Evolutionary conservation across 2,329 filamentous ascomycete species (phyloP), one percentile per base, ranked within the genome.

Genomic region (Botrytis galanthina): DNA sequence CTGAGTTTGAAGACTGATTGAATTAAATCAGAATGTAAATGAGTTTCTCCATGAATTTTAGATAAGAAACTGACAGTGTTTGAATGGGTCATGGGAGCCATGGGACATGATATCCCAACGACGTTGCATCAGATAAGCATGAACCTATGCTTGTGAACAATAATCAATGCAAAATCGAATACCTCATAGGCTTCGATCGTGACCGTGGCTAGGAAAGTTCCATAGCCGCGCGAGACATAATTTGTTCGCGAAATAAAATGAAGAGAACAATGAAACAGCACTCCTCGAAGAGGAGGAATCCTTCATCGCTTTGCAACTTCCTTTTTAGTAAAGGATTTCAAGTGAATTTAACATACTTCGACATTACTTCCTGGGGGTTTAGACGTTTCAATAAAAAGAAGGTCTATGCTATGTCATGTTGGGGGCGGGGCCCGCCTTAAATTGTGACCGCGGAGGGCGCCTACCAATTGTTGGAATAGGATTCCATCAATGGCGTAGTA

Each of bases 11-110:
- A 8, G 16, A 51, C 35, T 26, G 10, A n/a, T 16, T 51, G 18
- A 8, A 35, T 1, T 1, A 0, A 20, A 0, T 29, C 4, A 26
- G 16, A 12, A 22, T 20, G 10, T 9, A 16, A 39, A 39, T 0
- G 1, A 9, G 7, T 20, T n/a, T 51, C 22, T 22, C 32, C 4
- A n/a, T 32, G 35, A 32, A 39, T 9, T 51, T 37, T 1, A 29
- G 14, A 37, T 20, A 26, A 39, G 16, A 37, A 37, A 8, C 5
- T 9, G 29, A 14, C 32, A 37, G 20, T 67, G 7, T 67, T 51
- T 12, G 10, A n/a, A 66, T 0, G 5, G 4, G 8, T 39, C 26
- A 16, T 16, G 35, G 26, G 37, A 29, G 14, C 10, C 16, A 18
- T 18, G 26, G 26, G 39, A 42, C 3, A 42, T 16, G 8, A 14